Conservation (phyloP, 768 basidiomycete species). For the Panaeolus cyanescens region DNA sequence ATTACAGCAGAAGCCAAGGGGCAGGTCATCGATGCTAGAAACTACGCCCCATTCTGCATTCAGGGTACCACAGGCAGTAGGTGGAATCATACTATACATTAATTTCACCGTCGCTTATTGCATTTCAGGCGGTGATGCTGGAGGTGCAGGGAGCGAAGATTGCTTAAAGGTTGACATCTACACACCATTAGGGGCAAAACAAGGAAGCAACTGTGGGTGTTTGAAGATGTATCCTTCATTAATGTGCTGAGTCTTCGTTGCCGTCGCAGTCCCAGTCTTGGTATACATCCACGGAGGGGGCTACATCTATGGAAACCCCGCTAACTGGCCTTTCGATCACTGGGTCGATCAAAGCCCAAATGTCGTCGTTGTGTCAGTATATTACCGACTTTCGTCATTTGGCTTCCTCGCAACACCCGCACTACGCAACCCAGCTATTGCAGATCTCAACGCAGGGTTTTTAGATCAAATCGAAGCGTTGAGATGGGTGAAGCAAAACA, state of each 20-base stretch:
- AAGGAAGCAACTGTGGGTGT: slow-evolving; percentile 47
- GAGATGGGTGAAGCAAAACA: slow-evolving; percentile 64
- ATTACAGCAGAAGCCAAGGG: slow-evolving; percentile 36
- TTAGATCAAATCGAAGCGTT: slow-evolving; percentile 63
- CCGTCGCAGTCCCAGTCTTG: slow-evolving; percentile 41
- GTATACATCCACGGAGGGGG: slow-evolving; percentile 56
- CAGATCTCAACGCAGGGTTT: slow-evolving; percentile 57
- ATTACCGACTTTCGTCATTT: slow-evolving; percentile 64
- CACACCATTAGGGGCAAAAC: slow-evolving; percentile 47
- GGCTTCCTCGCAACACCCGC: slow-evolving; percentile 62
- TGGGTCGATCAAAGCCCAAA: slow-evolving; percentile 67
- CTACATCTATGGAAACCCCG: slow-evolving; percentile 61
- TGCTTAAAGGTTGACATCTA: slow-evolving; percentile 72
- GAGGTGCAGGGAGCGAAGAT: slow-evolving; percentile 68
- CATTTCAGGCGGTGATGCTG: slow-evolving; percentile 49
- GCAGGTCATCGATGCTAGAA: slow-evolving; percentile 48
- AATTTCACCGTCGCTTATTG: slow-evolving; percentile 2
- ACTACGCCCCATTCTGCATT: slow-evolving; percentile 59
- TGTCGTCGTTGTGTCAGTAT: slow-evolving; percentile 64
- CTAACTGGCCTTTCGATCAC: slow-evolving; percentile 65
- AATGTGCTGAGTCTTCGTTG: neutral
- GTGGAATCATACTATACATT: slow-evolving; percentile 5
- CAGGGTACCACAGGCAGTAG: slow-evolving; percentile 56
- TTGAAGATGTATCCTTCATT: neutral
- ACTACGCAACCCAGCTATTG: slow-evolving; percentile 36